Percentiles rank a stretch among this genome's conserved stretches.
These are phyloP conservation scores for Tephrocybe sp. DNA, from an alignment of 768 basidiomycete species.

Conservation along the genomic window DNA sequence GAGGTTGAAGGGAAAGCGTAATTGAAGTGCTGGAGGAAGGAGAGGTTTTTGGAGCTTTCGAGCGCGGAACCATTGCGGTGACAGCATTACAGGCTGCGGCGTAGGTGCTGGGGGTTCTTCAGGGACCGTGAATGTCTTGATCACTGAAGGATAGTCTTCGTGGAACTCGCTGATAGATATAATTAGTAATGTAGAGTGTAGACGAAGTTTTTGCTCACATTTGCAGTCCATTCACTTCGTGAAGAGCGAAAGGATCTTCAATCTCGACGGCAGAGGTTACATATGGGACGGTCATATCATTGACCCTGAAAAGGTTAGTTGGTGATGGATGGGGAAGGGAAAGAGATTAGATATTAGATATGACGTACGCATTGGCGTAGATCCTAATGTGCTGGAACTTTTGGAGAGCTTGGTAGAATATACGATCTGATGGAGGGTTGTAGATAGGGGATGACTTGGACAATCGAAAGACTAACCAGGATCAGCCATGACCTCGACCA, in stretches of 20 bases:
- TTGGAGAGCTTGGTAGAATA: slow-evolving; percentile 73
- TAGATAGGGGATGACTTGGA: too few relatives aligned
- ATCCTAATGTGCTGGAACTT: slow-evolving; percentile 68
- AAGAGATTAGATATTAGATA: background rate
- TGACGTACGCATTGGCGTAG: slow-evolving; percentile 75
- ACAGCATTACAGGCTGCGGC: slow-evolving; percentile 37
- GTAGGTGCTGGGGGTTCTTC: slow-evolving; percentile 38
- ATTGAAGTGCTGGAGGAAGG: slow-evolving; percentile 58
- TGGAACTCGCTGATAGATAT: slow-evolving; percentile 44
- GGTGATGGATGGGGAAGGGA: background rate
- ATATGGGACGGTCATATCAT: slow-evolving; percentile 82
- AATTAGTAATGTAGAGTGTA: background rate
- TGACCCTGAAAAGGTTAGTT: slow-evolving; percentile 40
- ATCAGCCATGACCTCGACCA: slow-evolving; percentile 80
- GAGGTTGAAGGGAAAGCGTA: slow-evolving; percentile 67
- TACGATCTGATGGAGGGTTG: slow-evolving; percentile 43
- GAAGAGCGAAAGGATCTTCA: slow-evolving; percentile 61
- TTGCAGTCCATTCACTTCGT: slow-evolving; percentile 54
- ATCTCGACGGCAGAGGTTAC: slow-evolving; percentile 72
- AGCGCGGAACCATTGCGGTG: slow-evolving; percentile 43
- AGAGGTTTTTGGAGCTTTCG: slow-evolving; percentile 38
- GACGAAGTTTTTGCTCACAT: slow-evolving; percentile 41
- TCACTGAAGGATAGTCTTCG: slow-evolving; percentile 53
- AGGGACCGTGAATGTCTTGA: slow-evolving; percentile 51
- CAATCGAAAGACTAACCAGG: slow-evolving; percentile 46